phyloP scores from a whole-genome alignment of 805 yeast genomes.

The Zygosaccharomyces gambellarensis region DNA sequence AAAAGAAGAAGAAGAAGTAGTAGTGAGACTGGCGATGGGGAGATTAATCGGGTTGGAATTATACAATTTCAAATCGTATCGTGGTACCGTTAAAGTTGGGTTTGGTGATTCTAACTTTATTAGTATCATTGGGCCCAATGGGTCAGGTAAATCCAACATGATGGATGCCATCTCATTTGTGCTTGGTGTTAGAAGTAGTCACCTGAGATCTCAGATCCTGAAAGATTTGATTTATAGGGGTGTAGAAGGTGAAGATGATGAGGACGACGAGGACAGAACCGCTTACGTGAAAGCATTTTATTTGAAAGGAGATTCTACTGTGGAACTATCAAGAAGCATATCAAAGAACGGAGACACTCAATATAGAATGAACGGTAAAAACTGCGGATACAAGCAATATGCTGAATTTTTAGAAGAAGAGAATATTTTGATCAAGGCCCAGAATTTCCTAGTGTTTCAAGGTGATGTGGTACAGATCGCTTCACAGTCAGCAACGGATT shows the following conservation, averaged over 20 bases:
- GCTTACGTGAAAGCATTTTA: constrained; percentile 81
- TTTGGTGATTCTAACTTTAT: constrained; percentile 83
- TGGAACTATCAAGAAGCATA: constrained; percentile 61
- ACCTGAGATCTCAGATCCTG: constrained; percentile 67
- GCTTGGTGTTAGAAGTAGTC: constrained; percentile 71
- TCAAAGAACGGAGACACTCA: constrained; percentile 56
- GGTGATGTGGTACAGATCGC: constrained; percentile 96
- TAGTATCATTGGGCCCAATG: constrained; percentile 96
- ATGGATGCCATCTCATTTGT: constrained; percentile 97
- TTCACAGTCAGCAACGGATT: constrained; percentile 71
- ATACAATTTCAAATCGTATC: constrained; percentile 85
- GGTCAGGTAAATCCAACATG: constrained; percentile 95
- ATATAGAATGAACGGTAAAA: constrained; percentile 58
- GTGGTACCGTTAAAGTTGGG: constrained; percentile 69
- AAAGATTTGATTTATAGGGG: constrained; percentile 83
- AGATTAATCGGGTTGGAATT: constrained; percentile 72
- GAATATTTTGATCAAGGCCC: constrained; percentile 80
- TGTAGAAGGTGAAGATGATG: constrained; percentile 26
- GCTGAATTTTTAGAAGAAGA: constrained; percentile 62
- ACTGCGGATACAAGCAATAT: constrained; percentile 63
- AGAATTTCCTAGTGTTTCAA: constrained; percentile 90
- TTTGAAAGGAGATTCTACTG: constrained; percentile 52
- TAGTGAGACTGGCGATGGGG: constrained; percentile 52
- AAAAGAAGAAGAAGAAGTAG: neutral
- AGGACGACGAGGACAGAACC: constrained; percentile 22